Conservation (phyloP, 495 filamentous ascomycete species). For the Lophium mytilinum region DNA sequence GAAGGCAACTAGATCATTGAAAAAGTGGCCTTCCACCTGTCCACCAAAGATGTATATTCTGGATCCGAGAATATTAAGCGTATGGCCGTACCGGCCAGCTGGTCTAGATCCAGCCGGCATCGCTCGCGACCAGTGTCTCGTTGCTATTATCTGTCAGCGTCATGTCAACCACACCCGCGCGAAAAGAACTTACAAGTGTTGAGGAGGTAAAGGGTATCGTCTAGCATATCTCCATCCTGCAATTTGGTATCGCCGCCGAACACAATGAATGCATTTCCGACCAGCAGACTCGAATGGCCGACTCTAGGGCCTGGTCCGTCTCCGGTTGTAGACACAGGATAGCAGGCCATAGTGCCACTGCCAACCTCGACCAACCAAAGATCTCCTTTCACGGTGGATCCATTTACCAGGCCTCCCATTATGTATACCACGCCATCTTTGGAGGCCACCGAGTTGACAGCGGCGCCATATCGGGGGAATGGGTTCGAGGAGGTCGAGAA, state of each 20-base stretch:
- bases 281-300: slow-evolving; percentile 86
- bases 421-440: slow-evolving; percentile 97
- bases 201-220: slow-evolving; percentile 91
- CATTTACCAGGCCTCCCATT: slow-evolving; percentile 94
- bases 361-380: slow-evolving; percentile 96
- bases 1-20: slow-evolving; percentile 96
- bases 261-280: slow-evolving; percentile 98
- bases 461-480: slow-evolving; percentile 95
- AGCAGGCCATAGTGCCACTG: slow-evolving; percentile 73
- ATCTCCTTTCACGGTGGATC: slow-evolving; percentile 90
- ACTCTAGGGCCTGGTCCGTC: slow-evolving; percentile 95
- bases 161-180: background rate
- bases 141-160: slow-evolving; percentile 49
- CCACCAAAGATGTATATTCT: slow-evolving; percentile 97
- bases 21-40: slow-evolving; percentile 94
- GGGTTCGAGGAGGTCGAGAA: slow-evolving; percentile 78
- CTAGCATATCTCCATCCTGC: slow-evolving; percentile 80
- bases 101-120: slow-evolving; percentile 76
- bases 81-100: slow-evolving; percentile 89
- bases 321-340: slow-evolving; percentile 80
- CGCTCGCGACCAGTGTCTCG: slow-evolving; percentile 94
- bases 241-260: slow-evolving; percentile 98
- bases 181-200: slow-evolving; percentile 76
- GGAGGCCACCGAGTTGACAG: slow-evolving; percentile 82
- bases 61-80: slow-evolving; percentile 89